Percentiles rank a stretch among this genome's conserved stretches.
phyloP scores from a whole-genome alignment of 2,329 filamentous ascomycete genomes.

The Colletotrichum falcatum region DNA sequence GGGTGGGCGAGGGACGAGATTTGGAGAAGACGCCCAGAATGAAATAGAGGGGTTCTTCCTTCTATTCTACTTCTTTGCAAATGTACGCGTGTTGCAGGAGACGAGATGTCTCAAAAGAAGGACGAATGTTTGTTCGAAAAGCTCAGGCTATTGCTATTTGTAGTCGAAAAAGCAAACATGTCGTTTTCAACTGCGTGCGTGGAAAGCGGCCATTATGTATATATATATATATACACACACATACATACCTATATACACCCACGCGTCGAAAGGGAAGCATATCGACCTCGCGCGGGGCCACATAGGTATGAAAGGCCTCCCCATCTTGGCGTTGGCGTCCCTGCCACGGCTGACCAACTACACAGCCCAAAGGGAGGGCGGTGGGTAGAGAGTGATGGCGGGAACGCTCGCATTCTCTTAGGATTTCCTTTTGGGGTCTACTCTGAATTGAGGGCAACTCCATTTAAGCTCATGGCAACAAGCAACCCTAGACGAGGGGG shows the following conservation, averaged over 20 bases:
- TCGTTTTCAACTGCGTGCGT: background rate
- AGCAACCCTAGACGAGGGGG: background rate
- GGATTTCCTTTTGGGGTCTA: background rate
- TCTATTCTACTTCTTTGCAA: background rate
- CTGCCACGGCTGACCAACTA: background rate
- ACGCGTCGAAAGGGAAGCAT: background rate
- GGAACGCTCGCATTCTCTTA: slow-evolving; percentile 23
- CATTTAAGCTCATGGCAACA: background rate
- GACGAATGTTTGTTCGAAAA: background rate
- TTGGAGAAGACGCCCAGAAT: background rate
- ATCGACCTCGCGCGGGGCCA: background rate
- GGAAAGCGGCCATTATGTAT: background rate
- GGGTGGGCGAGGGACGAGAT: background rate
- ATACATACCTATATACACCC: too few relatives aligned
- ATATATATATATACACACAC: background rate
- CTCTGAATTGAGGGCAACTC: background rate
- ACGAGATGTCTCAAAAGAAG: background rate
- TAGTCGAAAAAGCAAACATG: slow-evolving; percentile 2
- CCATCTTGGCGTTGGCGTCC: background rate
- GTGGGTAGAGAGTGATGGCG: too few relatives aligned
- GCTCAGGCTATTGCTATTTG: slow-evolving; percentile 2
- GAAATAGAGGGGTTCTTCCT: background rate
- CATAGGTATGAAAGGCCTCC: background rate
- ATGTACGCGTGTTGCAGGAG: background rate
- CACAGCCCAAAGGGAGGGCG: background rate